Evolutionary conservation across 2,329 filamentous ascomycete genomes (phyloP).

Genomic region (Cladophialophora yegresii): DNA sequence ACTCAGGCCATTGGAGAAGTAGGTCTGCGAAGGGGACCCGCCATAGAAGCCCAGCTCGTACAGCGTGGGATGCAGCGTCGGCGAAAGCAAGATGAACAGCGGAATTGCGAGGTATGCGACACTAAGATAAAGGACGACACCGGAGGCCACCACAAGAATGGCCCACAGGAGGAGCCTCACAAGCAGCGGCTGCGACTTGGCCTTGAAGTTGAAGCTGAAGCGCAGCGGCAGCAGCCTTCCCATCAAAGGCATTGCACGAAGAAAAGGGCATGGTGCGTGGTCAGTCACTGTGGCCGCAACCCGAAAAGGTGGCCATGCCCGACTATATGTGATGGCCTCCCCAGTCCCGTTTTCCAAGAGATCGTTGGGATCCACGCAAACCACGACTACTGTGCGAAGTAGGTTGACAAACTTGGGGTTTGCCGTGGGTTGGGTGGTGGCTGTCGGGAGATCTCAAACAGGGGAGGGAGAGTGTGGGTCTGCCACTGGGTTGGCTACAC

Average conservation of each 20-base stretch:
- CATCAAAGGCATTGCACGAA: constrained; percentile 6
- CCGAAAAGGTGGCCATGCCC: background rate
- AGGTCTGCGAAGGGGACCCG: constrained; percentile 20
- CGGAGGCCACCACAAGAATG: constrained; percentile 5
- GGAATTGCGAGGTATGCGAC: constrained; percentile 17
- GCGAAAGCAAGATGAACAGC: constrained; percentile 22
- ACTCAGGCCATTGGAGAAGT: constrained; percentile 24
- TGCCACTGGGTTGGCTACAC: background rate
- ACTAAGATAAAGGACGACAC: constrained; percentile 13
- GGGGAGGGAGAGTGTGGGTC: background rate
- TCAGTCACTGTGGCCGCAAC: background rate
- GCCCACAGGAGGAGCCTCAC: constrained; percentile 8
- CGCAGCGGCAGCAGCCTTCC: background rate
- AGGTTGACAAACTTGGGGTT: too few relatives aligned
- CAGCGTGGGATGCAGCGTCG: constrained; percentile 22
- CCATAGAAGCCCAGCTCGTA: constrained; percentile 31
- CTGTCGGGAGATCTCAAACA: background rate
- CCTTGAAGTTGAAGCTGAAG: background rate
- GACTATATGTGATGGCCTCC: constrained; percentile 7
- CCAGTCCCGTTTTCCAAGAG: background rate
- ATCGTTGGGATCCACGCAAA: too few relatives aligned
- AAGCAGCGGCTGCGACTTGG: constrained; percentile 16
- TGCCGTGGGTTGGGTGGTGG: background rate
- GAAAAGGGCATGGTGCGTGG: constrained; percentile 7
- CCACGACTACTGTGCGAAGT: too few relatives aligned